Evolutionary conservation across 225 moss, liverwort and hornwort genomes (phyloP).

Genomic region (Polytrichum formosum): DNA sequence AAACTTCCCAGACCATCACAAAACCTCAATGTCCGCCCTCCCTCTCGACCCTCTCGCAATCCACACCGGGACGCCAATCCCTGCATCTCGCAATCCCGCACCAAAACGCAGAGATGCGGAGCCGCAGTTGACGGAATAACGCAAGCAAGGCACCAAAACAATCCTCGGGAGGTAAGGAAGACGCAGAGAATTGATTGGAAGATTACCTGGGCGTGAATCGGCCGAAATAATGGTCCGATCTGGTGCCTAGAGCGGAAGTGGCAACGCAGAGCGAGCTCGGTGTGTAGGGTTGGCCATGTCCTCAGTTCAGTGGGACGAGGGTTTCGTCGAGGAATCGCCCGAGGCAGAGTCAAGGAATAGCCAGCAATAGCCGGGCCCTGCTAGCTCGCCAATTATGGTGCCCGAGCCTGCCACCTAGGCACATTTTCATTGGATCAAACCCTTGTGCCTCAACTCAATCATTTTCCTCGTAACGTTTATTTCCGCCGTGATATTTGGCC

Average conservation of each 20-base stretch:
- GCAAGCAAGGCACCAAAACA: not conserved
- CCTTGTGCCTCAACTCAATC: not conserved
- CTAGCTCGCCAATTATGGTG: slow-evolving; percentile 1
- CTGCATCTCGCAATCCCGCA: not conserved
- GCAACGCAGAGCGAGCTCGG: not conserved
- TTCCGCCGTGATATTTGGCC: no score
- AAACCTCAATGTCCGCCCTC: not conserved
- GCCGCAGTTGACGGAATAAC: not conserved
- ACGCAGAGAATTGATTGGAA: not conserved
- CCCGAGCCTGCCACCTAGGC: not conserved
- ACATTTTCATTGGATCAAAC: not conserved
- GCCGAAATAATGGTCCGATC: not conserved
- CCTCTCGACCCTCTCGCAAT: not conserved
- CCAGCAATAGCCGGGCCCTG: not conserved
- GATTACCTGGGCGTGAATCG: not conserved
- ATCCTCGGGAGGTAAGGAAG: no score
- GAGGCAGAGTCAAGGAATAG: not conserved
- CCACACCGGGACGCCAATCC: not conserved
- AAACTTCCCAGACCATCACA: not conserved
- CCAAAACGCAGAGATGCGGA: not conserved
- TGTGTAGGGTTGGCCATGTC: not conserved
- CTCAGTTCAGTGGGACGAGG: not conserved
- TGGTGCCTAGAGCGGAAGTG: not conserved
- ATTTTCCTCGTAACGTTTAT: not conserved
- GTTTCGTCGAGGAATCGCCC: not conserved